A percentile compares a stretch with the other conserved stretches of the same genome.
These are phyloP conservation scores for Ogataea methylovora DNA, from an alignment of 805 yeast species.

Conservation along the genomic window DNA sequence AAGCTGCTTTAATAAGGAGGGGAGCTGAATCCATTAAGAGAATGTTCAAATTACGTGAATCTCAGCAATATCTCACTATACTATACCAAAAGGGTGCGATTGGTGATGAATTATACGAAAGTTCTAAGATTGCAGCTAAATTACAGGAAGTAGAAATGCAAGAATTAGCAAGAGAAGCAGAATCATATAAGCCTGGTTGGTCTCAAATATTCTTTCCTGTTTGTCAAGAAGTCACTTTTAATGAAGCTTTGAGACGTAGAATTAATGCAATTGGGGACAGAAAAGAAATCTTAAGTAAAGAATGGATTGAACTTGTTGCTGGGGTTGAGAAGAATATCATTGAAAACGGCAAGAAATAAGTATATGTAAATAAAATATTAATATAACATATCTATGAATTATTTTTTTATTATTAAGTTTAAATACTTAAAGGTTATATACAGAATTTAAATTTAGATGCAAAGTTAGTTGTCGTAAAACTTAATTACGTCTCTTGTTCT, in stretches of 20 bases:
- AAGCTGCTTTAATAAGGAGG: constrained; percentile 44
- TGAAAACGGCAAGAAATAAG: constrained; percentile 1
- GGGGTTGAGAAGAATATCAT: constrained; percentile 9
- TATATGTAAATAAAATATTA: background rate
- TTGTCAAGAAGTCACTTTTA: constrained; percentile 85
- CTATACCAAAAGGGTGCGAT: constrained; percentile 84
- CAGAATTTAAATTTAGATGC: background rate
- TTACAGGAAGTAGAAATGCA: constrained; percentile 75
- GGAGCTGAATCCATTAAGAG: constrained; percentile 87
- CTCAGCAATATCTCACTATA: constrained; percentile 57
- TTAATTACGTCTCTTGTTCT: constrained; percentile 37
- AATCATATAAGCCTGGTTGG: constrained; percentile 72
- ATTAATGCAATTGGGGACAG: constrained; percentile 38
- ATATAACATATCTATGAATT: constrained; percentile 1
- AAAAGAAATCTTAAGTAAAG: constrained; percentile 22
- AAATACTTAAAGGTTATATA: background rate
- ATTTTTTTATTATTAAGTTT: background rate
- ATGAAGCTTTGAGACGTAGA: constrained; percentile 85
- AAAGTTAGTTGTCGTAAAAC: no score
- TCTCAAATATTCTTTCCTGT: constrained; percentile 65
- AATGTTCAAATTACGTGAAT: constrained; percentile 73
- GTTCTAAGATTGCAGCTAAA: constrained; percentile 70
- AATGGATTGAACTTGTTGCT: constrained; percentile 24
- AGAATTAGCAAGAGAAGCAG: constrained; percentile 71
- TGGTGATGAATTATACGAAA: constrained; percentile 83